A percentile compares a stretch with the other conserved stretches of the same genome.
Evolutionary conservation across 2,329 filamentous ascomycete species (phyloP).

Genomic region (Niveomyces coronatus): DNA sequence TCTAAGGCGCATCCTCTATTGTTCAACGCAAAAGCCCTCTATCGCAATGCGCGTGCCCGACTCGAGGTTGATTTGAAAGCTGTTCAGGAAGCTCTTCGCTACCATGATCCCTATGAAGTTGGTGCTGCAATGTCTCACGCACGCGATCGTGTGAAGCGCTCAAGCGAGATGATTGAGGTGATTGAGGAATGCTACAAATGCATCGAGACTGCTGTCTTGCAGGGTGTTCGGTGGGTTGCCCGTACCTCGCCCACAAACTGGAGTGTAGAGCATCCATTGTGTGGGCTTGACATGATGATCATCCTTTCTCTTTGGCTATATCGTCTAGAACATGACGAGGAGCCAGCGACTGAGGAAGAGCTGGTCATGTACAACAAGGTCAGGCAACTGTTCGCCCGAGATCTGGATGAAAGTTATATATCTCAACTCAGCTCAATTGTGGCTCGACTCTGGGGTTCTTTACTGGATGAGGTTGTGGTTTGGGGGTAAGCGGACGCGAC

Average conservation of each 20-base stretch:
- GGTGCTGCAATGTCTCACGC: slow-evolving; percentile 93
- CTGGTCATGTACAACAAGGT: slow-evolving; percentile 87
- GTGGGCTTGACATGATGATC: slow-evolving; percentile 94
- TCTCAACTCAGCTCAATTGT: slow-evolving; percentile 90
- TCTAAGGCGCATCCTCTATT: slow-evolving; percentile 94
- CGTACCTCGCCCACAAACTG: slow-evolving; percentile 95
- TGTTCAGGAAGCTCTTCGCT: slow-evolving; percentile 90
- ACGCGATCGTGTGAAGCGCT: slow-evolving; percentile 87
- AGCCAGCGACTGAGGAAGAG: slow-evolving; percentile 77
- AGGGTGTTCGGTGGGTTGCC: slow-evolving; percentile 97
- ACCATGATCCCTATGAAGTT: slow-evolving; percentile 95
- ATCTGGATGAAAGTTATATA: slow-evolving; percentile 71
- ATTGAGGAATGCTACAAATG: slow-evolving; percentile 97
- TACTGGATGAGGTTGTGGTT: slow-evolving; percentile 96
- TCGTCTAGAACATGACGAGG: slow-evolving; percentile 97
- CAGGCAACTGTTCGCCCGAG: slow-evolving; percentile 80
- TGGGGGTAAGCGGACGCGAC: slow-evolving; percentile 71
- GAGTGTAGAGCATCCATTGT: slow-evolving; percentile 96
- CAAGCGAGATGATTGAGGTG: slow-evolving; percentile 95
- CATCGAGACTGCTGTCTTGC: slow-evolving; percentile 87
- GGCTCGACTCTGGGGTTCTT: slow-evolving; percentile 89
- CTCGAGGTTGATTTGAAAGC: slow-evolving; percentile 92
- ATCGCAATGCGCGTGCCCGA: slow-evolving; percentile 83
- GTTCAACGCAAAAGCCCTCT: slow-evolving; percentile 97
- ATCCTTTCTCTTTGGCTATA: slow-evolving; percentile 97